Conservation (phyloP, 495 filamentous ascomycete genomes). For the Lepidopterella palustris region DNA sequence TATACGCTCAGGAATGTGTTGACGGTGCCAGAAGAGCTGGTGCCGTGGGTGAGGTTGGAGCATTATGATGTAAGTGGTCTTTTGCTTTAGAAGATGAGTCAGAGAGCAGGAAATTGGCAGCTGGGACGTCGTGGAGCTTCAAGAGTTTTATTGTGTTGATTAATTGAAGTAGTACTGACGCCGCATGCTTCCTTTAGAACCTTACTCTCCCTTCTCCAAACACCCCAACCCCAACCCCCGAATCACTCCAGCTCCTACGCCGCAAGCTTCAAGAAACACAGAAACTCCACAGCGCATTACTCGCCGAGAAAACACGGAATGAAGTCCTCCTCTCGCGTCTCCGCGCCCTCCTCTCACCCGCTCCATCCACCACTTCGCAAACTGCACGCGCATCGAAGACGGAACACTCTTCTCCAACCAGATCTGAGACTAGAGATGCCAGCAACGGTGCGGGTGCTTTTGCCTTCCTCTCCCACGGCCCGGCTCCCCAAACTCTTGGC, state of each 20-base stretch:
- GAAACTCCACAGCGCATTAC: constrained; percentile 68
- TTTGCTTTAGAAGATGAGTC: not conserved
- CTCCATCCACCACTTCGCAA: constrained; percentile 25
- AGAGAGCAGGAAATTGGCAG: not conserved
- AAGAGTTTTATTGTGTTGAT: too few relatives aligned
- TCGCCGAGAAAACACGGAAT: constrained; percentile 70
- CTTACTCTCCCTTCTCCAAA: constrained; percentile 14
- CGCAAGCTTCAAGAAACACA: constrained; percentile 73
- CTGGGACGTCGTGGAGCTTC: not conserved
- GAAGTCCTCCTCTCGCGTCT: constrained; percentile 62
- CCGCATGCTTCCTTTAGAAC: constrained; percentile 11
- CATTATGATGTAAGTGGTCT: constrained; percentile 74
- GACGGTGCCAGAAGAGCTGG: constrained; percentile 64
- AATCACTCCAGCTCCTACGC: constrained; percentile 62
- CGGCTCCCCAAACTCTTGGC: constrained; percentile 42
- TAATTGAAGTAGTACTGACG: not conserved
- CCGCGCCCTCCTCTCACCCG: constrained; percentile 44
- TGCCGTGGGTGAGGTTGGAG: constrained; percentile 67
- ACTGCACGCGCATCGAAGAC: constrained; percentile 7
- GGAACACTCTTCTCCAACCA: not conserved
- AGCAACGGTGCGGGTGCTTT: constrained; percentile 32
- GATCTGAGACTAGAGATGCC: not conserved
- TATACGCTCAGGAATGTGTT: constrained; percentile 86
- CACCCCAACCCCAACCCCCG: constrained; percentile 40
- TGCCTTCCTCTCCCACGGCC: constrained; percentile 49